Percentiles rank a stretch among this genome's conserved stretches.
Conservation (phyloP, 495 filamentous ascomycete genomes). For the Penicilliopsis zonata region DNA sequence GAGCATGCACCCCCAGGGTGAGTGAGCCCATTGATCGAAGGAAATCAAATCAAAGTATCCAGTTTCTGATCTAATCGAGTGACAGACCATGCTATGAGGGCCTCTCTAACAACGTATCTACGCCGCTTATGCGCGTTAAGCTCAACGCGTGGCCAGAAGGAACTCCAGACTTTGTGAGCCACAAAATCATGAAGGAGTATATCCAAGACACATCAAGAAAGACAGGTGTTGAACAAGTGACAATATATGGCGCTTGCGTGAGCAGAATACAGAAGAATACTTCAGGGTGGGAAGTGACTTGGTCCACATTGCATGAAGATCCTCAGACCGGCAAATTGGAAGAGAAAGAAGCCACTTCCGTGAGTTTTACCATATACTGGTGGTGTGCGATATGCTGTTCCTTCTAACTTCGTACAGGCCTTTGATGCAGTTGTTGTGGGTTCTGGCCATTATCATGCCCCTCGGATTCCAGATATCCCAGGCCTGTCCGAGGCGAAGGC, state of each 20-base stretch:
- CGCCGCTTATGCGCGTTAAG: slow-evolving; percentile 43
- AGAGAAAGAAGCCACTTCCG: slow-evolving; percentile 12
- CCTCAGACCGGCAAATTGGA: slow-evolving; percentile 13
- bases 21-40: background rate
- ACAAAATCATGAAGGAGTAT: slow-evolving; percentile 42
- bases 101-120: slow-evolving; percentile 54
- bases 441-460: slow-evolving; percentile 47
- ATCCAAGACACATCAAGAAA: slow-evolving; percentile 42
- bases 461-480: slow-evolving; percentile 40
- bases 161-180: slow-evolving; percentile 43
- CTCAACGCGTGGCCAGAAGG: slow-evolving; percentile 49
- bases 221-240: slow-evolving; percentile 34
- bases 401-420: slow-evolving; percentile 10
- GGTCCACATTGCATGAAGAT: slow-evolving; percentile 19
- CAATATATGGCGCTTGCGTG: slow-evolving; percentile 44
- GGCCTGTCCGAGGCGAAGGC: slow-evolving; percentile 41
- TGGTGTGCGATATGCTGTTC: background rate
- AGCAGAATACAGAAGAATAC: slow-evolving; percentile 37
- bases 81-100: slow-evolving; percentile 45
- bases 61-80: slow-evolving; percentile 3
- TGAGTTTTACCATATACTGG: slow-evolving; percentile 5
- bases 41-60: background rate
- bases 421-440: slow-evolving; percentile 48
- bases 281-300: slow-evolving; percentile 36
- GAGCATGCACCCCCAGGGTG: slow-evolving; percentile 41